Percentiles rank a stretch among this genome's conserved stretches.
Conservation (phyloP, 805 yeast species). For the Wickerhamiella azyma region DNA sequence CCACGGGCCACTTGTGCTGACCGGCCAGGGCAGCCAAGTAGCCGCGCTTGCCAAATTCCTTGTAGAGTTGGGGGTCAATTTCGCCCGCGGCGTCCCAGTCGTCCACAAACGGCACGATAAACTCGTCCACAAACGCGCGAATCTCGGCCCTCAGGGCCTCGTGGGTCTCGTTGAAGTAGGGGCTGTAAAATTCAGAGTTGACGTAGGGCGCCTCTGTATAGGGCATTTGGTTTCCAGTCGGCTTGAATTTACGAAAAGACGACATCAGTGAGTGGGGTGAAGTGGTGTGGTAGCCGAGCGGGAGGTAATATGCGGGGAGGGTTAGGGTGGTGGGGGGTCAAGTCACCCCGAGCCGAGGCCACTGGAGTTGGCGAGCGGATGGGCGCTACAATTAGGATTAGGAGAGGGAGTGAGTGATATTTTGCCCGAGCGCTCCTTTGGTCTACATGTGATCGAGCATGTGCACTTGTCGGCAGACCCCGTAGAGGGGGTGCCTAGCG, state of each 20-base stretch:
- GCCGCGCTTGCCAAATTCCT: slow-evolving; percentile 29
- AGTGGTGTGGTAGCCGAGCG: background rate
- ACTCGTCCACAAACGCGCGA: slow-evolving; percentile 28
- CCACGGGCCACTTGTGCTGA: slow-evolving; percentile 24
- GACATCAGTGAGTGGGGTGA: background rate
- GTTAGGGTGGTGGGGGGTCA: slow-evolving; percentile 2
- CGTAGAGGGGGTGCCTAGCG: no score
- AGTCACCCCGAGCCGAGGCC: no score
- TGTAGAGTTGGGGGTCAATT: slow-evolving; percentile 24
- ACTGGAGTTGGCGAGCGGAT: no score
- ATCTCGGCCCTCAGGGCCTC: slow-evolving; percentile 29
- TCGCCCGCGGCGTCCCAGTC: slow-evolving; percentile 32
- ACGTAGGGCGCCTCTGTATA: slow-evolving; percentile 31
- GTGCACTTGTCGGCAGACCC: no score
- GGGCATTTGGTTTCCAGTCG: slow-evolving; percentile 22
- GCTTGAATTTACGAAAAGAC: slow-evolving; percentile 2
- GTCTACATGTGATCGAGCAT: no score
- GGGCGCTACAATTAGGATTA: no score
- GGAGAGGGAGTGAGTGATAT: no score
- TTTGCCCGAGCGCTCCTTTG: no score
- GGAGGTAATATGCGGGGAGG: slow-evolving; percentile 2
- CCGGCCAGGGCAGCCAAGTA: slow-evolving; percentile 30
- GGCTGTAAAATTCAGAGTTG: slow-evolving; percentile 29
- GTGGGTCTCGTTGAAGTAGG: slow-evolving; percentile 30
- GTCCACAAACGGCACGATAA: slow-evolving; percentile 29